A percentile compares a stretch with the other conserved stretches of the same genome.
Evolutionary conservation across 2,329 filamentous ascomycete genomes (phyloP).

Genomic region (Parasarocladium wereldwijsianum): DNA sequence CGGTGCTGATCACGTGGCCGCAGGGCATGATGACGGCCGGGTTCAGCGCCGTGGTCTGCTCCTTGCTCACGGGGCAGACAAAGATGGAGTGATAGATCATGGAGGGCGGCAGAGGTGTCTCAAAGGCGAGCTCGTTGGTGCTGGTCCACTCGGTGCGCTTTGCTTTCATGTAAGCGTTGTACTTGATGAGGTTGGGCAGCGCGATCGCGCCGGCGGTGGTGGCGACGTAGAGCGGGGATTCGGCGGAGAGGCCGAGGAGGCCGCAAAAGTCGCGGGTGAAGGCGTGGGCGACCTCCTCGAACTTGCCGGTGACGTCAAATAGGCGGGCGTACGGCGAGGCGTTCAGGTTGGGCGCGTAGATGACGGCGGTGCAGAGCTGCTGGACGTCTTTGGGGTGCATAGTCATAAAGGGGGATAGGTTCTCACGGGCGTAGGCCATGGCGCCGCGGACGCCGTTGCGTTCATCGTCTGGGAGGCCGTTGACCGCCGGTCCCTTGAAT

Average conservation of each 20-base stretch:
- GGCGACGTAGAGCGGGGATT: slow-evolving; percentile 85
- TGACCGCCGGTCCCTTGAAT: slow-evolving; percentile 48
- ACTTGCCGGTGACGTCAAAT: slow-evolving; percentile 63
- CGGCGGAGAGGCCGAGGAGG: slow-evolving; percentile 73
- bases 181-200: slow-evolving; percentile 75
- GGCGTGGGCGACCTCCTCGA: slow-evolving; percentile 69
- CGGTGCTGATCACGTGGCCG: slow-evolving; percentile 81
- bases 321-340: slow-evolving; percentile 66
- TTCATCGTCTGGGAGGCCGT: slow-evolving; percentile 38
- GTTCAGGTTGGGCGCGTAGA: slow-evolving; percentile 60
- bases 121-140: slow-evolving; percentile 73
- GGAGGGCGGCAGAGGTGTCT: slow-evolving; percentile 43
- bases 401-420: slow-evolving; percentile 60
- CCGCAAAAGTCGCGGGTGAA: slow-evolving; percentile 95
- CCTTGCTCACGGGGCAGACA: slow-evolving; percentile 92
- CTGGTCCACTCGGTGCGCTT: slow-evolving; percentile 94
- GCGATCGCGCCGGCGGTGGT: slow-evolving; percentile 87
- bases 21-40: slow-evolving; percentile 96
- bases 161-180: slow-evolving; percentile 73
- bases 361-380: slow-evolving; percentile 66
- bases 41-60: slow-evolving; percentile 84
- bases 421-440: slow-evolving; percentile 57
- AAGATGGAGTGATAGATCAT: slow-evolving; percentile 90
- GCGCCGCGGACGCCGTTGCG: slow-evolving; percentile 47
- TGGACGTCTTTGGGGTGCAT: slow-evolving; percentile 70